phyloP scores from a whole-genome alignment of 2,329 filamentous ascomycete genomes.

The Penicillium sp. region DNA sequence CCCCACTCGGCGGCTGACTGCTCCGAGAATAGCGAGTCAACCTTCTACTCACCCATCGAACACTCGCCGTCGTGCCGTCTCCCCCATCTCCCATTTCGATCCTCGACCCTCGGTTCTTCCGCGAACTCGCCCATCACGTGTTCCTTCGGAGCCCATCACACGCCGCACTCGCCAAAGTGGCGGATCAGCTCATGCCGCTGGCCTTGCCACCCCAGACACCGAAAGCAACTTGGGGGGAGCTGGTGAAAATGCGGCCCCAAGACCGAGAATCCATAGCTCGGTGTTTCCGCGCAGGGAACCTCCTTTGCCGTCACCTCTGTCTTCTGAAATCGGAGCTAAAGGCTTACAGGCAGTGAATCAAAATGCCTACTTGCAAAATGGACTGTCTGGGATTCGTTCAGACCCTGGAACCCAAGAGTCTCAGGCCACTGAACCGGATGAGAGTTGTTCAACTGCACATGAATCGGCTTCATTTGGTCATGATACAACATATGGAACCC shows the following conservation, averaged over 20 bases:
- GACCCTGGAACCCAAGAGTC: slow-evolving; percentile 3
- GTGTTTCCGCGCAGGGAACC: slow-evolving; percentile 32
- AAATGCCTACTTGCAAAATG: slow-evolving; percentile 17
- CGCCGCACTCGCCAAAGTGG: slow-evolving; percentile 40
- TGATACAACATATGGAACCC: slow-evolving; percentile 20
- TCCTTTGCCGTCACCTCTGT: slow-evolving; percentile 30
- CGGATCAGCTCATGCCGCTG: slow-evolving; percentile 28
- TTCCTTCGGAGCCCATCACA: slow-evolving; percentile 51
- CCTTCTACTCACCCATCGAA: slow-evolving; percentile 20
- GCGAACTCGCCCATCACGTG: slow-evolving; percentile 25
- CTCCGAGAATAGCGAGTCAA: slow-evolving; percentile 23
- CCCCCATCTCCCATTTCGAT: slow-evolving; percentile 55
- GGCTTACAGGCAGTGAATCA: not conserved
- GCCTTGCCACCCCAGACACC: slow-evolving; percentile 41
- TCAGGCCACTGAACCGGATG: slow-evolving; percentile 10
- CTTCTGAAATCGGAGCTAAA: slow-evolving; percentile 28
- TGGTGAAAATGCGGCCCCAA: slow-evolving; percentile 24
- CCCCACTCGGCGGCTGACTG: slow-evolving; percentile 23
- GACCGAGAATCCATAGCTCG: slow-evolving; percentile 32
- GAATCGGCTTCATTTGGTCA: slow-evolving; percentile 22
- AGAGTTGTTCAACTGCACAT: slow-evolving; percentile 5
- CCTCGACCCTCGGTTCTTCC: slow-evolving; percentile 46
- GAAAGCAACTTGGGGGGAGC: slow-evolving; percentile 31
- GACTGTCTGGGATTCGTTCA: slow-evolving; percentile 6
- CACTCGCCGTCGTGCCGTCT: slow-evolving; percentile 49